Percentiles rank a stretch among this genome's conserved stretches.
These are phyloP conservation scores for Solanum microdontum DNA, from an alignment of 257 asterid genomes.

Conservation along the genomic window DNA sequence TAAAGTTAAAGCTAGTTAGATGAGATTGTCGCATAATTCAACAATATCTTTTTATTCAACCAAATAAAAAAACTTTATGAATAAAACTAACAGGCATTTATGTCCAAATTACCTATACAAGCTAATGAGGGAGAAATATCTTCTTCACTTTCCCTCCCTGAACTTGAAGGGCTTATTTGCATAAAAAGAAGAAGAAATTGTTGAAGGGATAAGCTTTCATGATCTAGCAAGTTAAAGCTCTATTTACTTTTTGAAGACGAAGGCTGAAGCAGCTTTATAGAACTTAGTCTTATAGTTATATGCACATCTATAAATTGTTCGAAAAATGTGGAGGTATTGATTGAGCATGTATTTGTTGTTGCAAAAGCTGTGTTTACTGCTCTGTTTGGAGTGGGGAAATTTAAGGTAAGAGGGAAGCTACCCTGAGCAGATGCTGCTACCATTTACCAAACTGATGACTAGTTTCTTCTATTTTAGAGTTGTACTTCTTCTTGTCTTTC, in stretches of 20 bases:
- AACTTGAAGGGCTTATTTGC: neutral
- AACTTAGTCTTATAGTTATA: neutral
- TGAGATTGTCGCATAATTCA: neutral
- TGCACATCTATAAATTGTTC: neutral
- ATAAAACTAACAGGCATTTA: neutral
- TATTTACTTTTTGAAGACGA: neutral
- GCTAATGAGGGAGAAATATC: neutral
- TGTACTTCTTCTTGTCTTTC: neutral
- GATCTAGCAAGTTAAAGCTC: neutral
- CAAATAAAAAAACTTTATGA: neutral
- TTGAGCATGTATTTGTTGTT: neutral
- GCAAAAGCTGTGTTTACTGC: neutral
- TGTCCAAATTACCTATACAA: neutral
- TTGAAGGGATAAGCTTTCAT: neutral
- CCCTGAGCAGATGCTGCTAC: neutral
- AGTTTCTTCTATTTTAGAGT: neutral
- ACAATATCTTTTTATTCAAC: neutral
- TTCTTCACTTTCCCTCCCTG: neutral
- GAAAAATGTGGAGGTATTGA: neutral
- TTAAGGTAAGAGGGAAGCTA: neutral
- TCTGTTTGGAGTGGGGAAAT: neutral
- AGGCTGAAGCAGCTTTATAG: neutral
- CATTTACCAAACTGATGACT: neutral
- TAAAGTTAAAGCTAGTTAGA: neutral
- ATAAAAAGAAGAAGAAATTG: neutral